A percentile compares a stretch with the other conserved stretches of the same genome.
Evolutionary conservation across 2,329 filamentous ascomycete genomes (phyloP).

Genomic region (Colletotrichum tanaceti): DNA sequence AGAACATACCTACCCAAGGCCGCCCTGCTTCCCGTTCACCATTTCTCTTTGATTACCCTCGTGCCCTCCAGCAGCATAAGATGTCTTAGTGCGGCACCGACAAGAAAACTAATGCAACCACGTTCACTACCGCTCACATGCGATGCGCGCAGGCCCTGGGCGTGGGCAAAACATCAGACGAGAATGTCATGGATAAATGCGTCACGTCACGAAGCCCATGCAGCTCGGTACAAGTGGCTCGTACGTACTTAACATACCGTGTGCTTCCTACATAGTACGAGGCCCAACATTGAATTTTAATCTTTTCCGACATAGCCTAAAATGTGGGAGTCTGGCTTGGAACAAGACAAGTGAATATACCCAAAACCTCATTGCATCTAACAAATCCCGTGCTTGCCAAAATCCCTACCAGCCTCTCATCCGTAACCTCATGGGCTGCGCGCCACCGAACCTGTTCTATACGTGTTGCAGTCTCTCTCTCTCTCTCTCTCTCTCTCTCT

Average conservation of each 20-base stretch:
- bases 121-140: no score
- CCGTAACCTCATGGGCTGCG: not conserved
- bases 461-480: not conserved
- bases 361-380: not conserved
- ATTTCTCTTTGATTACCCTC: no score
- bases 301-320: no score
- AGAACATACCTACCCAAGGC: not conserved
- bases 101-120: no score
- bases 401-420: not conserved
- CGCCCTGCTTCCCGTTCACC: no score
- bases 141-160: not conserved
- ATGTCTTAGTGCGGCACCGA: no score
- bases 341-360: not conserved
- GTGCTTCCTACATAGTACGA: not conserved
- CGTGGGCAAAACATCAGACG: not conserved
- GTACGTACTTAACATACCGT: not conserved
- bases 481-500: not conserved
- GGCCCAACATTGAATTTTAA: no score
- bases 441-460: not conserved
- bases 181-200: not conserved
- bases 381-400: constrained; percentile 4
- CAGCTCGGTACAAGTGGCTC: not conserved
- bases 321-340: no score
- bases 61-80: no score
- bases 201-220: constrained; percentile 2